Evolutionary conservation across 257 asterid genomes (phyloP).

Genomic region (Solanum microdontum): DNA sequence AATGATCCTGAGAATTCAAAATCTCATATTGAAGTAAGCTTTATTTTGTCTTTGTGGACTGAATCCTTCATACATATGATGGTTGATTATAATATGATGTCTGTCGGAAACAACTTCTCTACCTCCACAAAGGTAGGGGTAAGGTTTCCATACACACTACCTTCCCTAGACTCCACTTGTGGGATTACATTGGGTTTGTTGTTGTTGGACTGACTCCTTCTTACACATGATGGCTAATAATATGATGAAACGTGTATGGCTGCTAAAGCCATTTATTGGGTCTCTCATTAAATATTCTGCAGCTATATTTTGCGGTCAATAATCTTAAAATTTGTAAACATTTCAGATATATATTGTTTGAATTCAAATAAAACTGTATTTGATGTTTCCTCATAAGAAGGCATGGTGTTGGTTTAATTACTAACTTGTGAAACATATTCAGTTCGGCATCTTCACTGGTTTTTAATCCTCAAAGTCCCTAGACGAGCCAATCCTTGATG

Average conservation of each 20-base stretch:
- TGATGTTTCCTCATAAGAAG: neutral
- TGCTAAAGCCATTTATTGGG: neutral
- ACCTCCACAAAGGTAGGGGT: neutral
- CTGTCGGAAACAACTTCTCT: neutral
- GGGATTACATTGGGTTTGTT: neutral
- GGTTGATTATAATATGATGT: neutral
- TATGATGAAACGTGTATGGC: neutral
- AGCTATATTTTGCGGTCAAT: neutral
- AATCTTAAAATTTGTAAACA: neutral
- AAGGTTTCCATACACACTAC: neutral
- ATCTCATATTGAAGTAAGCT: conserved; percentile 38
- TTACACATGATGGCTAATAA: neutral
- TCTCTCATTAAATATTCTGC: neutral
- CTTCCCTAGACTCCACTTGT: neutral
- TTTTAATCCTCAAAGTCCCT: neutral
- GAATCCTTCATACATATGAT: neutral
- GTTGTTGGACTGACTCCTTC: neutral
- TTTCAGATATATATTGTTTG: neutral
- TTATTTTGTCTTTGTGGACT: neutral
- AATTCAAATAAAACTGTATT: neutral
- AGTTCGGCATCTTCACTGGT: neutral
- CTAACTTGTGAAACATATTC: neutral
- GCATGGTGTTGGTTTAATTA: neutral
- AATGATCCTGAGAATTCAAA: conserved; percentile 76
- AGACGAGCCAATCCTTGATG: neutral